Conservation (phyloP, 2,329 filamentous ascomycete species). For the Nemania bipapillata region DNA sequence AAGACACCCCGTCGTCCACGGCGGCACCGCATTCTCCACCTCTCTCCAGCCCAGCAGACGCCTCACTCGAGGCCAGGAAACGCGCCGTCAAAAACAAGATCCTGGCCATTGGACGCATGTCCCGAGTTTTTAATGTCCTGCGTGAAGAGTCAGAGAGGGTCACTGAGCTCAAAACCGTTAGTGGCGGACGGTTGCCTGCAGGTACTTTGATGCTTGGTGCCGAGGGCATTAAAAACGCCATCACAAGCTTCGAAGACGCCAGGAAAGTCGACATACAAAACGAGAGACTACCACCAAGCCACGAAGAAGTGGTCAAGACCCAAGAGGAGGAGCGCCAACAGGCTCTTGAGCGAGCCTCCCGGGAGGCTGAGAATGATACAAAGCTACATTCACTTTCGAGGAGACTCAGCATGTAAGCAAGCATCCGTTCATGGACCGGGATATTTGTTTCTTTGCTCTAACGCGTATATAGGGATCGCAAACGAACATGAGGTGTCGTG, state of each 20-base stretch:
- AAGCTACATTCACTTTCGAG: slow-evolving; percentile 86
- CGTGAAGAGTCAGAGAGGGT: slow-evolving; percentile 97
- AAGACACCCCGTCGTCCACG: slow-evolving; percentile 79
- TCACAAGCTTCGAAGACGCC: slow-evolving; percentile 95
- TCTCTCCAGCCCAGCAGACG: slow-evolving; percentile 69
- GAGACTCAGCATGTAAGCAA: slow-evolving; percentile 97
- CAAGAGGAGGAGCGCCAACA: slow-evolving; percentile 82
- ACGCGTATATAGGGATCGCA: slow-evolving; percentile 50
- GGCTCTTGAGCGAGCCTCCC: slow-evolving; percentile 84
- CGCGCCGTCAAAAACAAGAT: slow-evolving; percentile 99
- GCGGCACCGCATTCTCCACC: slow-evolving; percentile 80
- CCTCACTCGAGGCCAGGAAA: slow-evolving; percentile 92
- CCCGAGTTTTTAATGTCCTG: slow-evolving; percentile 96
- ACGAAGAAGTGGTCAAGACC: slow-evolving; percentile 88
- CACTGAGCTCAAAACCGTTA: slow-evolving; percentile 96
- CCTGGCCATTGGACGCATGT: slow-evolving; percentile 92
- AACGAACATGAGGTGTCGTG: slow-evolving; percentile 42
- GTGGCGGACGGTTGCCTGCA: slow-evolving; percentile 89
- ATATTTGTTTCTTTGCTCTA: slow-evolving; percentile 9
- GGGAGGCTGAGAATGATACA: slow-evolving; percentile 87
- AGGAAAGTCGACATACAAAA: slow-evolving; percentile 97
- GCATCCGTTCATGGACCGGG: slow-evolving; percentile 53
- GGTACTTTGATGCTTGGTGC: slow-evolving; percentile 98
- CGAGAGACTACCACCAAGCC: slow-evolving; percentile 88
- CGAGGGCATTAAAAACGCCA: slow-evolving; percentile 98